These are phyloP conservation scores for Cyamopsis tetragonoloba DNA, from an alignment of 306 rosid species.

Conservation along the genomic window DNA sequence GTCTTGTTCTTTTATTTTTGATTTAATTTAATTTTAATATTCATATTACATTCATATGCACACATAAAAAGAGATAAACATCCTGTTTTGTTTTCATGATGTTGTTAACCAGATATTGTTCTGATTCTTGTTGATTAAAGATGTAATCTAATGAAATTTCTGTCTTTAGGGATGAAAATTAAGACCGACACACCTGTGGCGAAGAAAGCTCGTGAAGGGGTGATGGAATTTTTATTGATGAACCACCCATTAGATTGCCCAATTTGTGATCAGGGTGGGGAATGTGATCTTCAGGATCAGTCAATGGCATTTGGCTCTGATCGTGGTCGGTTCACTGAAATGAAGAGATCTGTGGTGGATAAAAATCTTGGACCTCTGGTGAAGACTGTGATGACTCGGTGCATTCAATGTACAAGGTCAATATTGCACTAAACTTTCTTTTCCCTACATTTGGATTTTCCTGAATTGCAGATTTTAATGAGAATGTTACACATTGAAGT, in stretches of 20 bases:
- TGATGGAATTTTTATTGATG: slow-evolving; percentile 98
- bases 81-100: neutral
- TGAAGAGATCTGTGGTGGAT: slow-evolving; percentile 96
- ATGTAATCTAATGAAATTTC: slow-evolving; percentile 20
- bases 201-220: slow-evolving; percentile 98
- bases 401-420: slow-evolving; percentile 98
- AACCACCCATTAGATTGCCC: slow-evolving; percentile 99
- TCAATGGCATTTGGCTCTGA: slow-evolving; percentile 99
- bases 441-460: neutral
- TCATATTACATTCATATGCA: neutral
- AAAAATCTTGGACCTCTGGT: slow-evolving; percentile 98
- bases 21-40: neutral
- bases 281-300: slow-evolving; percentile 99
- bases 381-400: slow-evolving; percentile 98
- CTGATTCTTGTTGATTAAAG: slow-evolving; percentile 16
- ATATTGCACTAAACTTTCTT: neutral
- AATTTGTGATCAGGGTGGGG: slow-evolving; percentile 99
- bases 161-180: slow-evolving; percentile 84
- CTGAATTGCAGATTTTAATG: neutral
- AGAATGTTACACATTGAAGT: slow-evolving; percentile 1
- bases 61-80: neutral
- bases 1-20: too few relatives aligned
- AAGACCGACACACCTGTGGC: slow-evolving; percentile 96
- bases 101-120: neutral
- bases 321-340: slow-evolving; percentile 94